phyloP scores from a whole-genome alignment of 352 stramenopile species.

The Phytophthora foliorum region DNA sequence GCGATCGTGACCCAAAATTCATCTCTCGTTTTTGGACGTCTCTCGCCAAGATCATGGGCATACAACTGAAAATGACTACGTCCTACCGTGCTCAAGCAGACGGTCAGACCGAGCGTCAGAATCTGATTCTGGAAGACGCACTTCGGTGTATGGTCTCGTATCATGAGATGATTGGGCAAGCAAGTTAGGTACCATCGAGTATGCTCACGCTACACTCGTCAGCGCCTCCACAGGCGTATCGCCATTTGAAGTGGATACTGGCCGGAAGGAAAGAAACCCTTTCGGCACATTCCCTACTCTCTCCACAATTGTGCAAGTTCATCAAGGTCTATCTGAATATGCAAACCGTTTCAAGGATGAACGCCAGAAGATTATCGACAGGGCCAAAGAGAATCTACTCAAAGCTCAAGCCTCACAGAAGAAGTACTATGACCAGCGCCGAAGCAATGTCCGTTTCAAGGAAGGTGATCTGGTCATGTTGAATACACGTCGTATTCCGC shows the following conservation, averaged over 20 bases:
- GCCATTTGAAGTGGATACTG: constrained; percentile 22
- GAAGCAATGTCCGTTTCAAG: background rate
- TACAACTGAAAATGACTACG: constrained; percentile 25
- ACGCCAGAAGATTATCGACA: background rate
- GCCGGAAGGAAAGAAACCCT: constrained; percentile 8
- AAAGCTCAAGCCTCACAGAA: constrained; percentile 10
- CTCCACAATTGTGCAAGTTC: constrained; percentile 15
- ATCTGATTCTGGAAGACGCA: constrained; percentile 15
- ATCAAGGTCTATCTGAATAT: constrained; percentile 22
- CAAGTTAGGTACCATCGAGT: constrained; percentile 20
- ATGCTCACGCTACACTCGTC: constrained; percentile 22
- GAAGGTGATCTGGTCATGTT: constrained; percentile 14
- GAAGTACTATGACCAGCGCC: no score
- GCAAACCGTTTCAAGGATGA: constrained; percentile 8
- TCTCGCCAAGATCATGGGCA: constrained; percentile 13
- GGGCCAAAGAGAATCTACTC: constrained; percentile 1
- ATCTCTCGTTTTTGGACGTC: constrained; percentile 11
- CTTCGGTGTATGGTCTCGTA: constrained; percentile 26
- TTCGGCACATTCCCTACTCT: background rate
- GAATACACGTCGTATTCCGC: constrained; percentile 14
- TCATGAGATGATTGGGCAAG: constrained; percentile 16
- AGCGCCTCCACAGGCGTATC: constrained; percentile 20
- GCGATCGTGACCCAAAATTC: constrained; percentile 21
- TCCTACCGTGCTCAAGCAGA: constrained; percentile 17
- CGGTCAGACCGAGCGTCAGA: constrained; percentile 16